Conservation (phyloP, 2,329 filamentous ascomycete species). For the Byssochlamys sp. region DNA sequence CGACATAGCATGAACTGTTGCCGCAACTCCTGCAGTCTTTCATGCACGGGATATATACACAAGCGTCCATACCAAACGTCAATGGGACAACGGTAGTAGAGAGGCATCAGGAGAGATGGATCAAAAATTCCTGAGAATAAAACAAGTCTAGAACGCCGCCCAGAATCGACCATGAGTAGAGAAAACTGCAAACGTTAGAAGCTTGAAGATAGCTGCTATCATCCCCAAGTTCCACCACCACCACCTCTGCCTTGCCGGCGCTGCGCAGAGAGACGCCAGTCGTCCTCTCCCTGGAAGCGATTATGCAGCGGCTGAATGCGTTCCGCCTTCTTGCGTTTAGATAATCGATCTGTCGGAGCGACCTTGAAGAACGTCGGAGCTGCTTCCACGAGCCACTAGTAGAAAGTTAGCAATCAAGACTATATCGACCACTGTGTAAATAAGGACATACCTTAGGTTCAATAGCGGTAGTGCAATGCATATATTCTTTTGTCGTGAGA, state of each 20-base stretch:
- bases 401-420: slow-evolving; percentile 4
- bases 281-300: slow-evolving; percentile 81
- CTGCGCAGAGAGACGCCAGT: slow-evolving; percentile 88
- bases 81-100: neutral
- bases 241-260: slow-evolving; percentile 73
- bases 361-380: slow-evolving; percentile 99
- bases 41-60: neutral
- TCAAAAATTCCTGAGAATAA: neutral
- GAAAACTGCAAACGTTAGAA: neutral
- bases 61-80: neutral
- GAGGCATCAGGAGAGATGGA: neutral
- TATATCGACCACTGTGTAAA: neutral
- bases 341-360: slow-evolving; percentile 72
- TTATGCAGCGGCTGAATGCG: slow-evolving; percentile 92
- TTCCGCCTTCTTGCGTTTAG: slow-evolving; percentile 87
- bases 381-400: slow-evolving; percentile 70
- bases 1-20: neutral
- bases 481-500: slow-evolving; percentile 73
- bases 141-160: neutral
- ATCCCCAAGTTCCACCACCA: slow-evolving; percentile 83
- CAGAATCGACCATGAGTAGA: neutral
- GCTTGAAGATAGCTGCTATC: slow-evolving; percentile 7
- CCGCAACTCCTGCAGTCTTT: neutral
- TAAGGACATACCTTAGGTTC: slow-evolving; percentile 60
- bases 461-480: slow-evolving; percentile 87